These are phyloP conservation scores for Debaryomyces castellii DNA, from an alignment of 805 yeast genomes.

Conservation along the genomic window DNA sequence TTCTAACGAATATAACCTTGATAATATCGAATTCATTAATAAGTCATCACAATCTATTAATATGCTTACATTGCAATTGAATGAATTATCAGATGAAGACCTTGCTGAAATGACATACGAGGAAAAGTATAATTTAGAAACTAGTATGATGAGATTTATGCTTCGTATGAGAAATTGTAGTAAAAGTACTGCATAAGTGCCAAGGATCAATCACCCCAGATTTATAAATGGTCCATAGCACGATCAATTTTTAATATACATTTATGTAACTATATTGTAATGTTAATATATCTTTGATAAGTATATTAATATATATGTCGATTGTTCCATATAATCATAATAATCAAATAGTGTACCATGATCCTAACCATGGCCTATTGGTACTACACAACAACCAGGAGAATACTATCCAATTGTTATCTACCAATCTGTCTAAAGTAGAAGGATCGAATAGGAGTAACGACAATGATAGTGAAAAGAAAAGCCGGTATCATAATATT, in stretches of 20 bases:
- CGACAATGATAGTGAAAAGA: neutral
- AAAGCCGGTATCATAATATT: neutral
- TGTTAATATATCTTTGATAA: neutral
- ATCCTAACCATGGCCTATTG: conserved; percentile 32
- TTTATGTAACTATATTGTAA: conserved; percentile 1
- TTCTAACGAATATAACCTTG: neutral
- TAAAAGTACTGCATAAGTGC: neutral
- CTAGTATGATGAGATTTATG: conserved; percentile 32
- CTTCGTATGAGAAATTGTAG: conserved; percentile 27
- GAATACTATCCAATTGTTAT: conserved; percentile 26
- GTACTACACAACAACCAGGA: conserved; percentile 34
- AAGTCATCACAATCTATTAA: neutral
- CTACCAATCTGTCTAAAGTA: conserved; percentile 8
- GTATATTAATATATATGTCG: conserved; percentile 24
- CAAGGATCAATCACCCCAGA: neutral
- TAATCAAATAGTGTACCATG: conserved; percentile 33
- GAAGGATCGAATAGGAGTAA: neutral
- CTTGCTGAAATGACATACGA: conserved; percentile 13
- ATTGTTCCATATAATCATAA: conserved; percentile 35
- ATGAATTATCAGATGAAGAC: conserved; percentile 8
- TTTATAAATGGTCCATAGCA: neutral
- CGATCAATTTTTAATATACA: neutral
- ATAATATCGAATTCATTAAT: neutral
- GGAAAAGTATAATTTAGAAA: conserved; percentile 29
- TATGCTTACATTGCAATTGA: neutral